These are phyloP conservation scores for Cyclospora cayetanensis DNA, from an alignment of 169 alveolate species.

Conservation along the genomic window DNA sequence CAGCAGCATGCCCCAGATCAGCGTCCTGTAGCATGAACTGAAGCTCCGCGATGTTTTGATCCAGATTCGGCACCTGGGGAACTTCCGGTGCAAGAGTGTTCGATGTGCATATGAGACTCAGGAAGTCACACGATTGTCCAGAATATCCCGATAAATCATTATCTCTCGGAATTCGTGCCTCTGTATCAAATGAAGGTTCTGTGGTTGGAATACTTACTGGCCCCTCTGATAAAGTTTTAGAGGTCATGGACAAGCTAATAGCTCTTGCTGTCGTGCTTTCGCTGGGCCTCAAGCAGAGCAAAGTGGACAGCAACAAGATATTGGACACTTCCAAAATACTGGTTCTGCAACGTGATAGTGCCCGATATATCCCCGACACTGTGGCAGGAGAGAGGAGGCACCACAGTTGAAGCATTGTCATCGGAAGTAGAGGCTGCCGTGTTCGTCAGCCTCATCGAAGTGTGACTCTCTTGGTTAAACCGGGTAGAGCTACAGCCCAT, in stretches of 20 bases:
- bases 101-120: slow-evolving; percentile 23
- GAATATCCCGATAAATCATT: background rate
- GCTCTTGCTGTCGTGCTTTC: background rate
- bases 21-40: slow-evolving; percentile 6
- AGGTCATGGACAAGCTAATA: background rate
- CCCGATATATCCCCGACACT: background rate
- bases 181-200: background rate
- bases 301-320: slow-evolving; percentile 21
- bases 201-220: background rate
- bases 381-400: background rate
- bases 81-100: slow-evolving; percentile 8
- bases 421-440: slow-evolving; percentile 5
- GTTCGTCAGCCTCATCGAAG: slow-evolving; percentile 33
- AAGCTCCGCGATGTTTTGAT: slow-evolving; percentile 28
- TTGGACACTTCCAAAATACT: slow-evolving; percentile 14
- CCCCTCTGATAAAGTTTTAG: background rate
- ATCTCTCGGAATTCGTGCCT: background rate
- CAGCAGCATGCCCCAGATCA: slow-evolving; percentile 35
- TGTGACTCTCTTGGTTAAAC: background rate
- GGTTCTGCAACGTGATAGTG: background rate
- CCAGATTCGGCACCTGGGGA: slow-evolving; percentile 32
- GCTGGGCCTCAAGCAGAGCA: slow-evolving; percentile 24
- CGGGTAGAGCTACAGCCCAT: no score
- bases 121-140: background rate
- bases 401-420: slow-evolving; percentile 43